Percentiles rank a stretch among this genome's conserved stretches.
Conservation (phyloP, 169 alveolate genomes). For the Eimeria mitis region DNA sequence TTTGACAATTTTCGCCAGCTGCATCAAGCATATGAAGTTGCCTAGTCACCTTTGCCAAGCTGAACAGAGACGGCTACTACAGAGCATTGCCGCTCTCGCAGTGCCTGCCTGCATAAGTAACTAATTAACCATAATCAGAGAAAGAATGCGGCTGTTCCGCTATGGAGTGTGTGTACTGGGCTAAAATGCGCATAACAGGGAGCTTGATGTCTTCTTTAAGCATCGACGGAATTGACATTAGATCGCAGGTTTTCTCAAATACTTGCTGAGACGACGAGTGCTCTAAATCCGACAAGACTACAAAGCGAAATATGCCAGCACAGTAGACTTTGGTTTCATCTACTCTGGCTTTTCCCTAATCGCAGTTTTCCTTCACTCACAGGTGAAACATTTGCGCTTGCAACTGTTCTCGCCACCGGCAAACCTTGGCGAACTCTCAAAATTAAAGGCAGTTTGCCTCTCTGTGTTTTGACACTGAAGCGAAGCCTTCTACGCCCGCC, state of each 20-base stretch:
- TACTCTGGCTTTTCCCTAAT: neutral
- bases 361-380: neutral
- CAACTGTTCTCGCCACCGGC: neutral
- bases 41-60: constrained; percentile 77
- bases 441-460: too few relatives aligned
- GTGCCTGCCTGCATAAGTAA: neutral
- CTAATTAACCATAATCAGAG: neutral
- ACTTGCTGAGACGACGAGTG: neutral
- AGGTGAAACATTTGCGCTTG: neutral
- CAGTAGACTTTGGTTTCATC: neutral
- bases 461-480: neutral
- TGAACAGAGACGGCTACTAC: constrained; percentile 72
- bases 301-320: neutral
- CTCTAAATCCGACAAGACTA: neutral
- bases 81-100: constrained; percentile 65
- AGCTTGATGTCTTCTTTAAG: neutral
- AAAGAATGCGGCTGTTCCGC: neutral
- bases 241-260: neutral
- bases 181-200: neutral
- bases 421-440: neutral
- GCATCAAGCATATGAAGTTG: constrained; percentile 77
- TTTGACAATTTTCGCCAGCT: constrained; percentile 68
- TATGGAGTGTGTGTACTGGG: neutral
- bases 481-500: neutral
- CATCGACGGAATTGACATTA: neutral